Evolutionary conservation across 2,329 filamentous ascomycete species (phyloP), one percentile per base, ranked within the genome.

Genomic region (Aspergillus vadensis): DNA sequence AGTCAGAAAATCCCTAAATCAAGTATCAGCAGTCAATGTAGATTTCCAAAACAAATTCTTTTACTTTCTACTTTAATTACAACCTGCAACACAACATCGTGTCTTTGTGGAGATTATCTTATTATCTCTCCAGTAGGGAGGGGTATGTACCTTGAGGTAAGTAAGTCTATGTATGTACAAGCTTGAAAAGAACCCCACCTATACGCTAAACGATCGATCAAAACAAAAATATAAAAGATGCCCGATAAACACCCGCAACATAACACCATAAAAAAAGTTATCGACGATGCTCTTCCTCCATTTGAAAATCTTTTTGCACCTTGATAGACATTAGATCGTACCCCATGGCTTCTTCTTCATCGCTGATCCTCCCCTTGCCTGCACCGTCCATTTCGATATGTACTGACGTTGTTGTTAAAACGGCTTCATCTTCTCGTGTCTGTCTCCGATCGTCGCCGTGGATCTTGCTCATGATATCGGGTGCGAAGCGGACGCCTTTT

Each of bases 201-300:
- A 15, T 36, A 36, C 5, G 32, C 32, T 36, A 14, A 36, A 32
- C 30, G 27, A 25, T 25, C 23, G 23, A 25, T 25, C 23, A 8
- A 25, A 25, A 25, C 23, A 25, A 25, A 25, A 30, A 10, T 6
- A 12, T 30, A 30, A 8, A 14, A 44, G 17, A 44, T 7, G 41
- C 6, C 41, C 41, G 5, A 44, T 44, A 23, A 43, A 44, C 41
- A 21, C 41, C 19, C 41, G 41, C 41, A 36, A 15, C 32, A 36
- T 36, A 36, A 36, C 32, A 36, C 32, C 32, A 14, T 15, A 36
- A 14, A 44, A 32, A 12, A 44, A 14, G 2, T n/a, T 12, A 44
- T 49, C 23, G 9, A 36, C 54, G 56, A 48, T 61, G 59, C 49
- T 48, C 54, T 48, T 55, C 52, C 23, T 21, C 17, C 23, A 55